phyloP scores from a whole-genome alignment of 1,139 yeast genomes.

The Protomyces inouyei region DNA sequence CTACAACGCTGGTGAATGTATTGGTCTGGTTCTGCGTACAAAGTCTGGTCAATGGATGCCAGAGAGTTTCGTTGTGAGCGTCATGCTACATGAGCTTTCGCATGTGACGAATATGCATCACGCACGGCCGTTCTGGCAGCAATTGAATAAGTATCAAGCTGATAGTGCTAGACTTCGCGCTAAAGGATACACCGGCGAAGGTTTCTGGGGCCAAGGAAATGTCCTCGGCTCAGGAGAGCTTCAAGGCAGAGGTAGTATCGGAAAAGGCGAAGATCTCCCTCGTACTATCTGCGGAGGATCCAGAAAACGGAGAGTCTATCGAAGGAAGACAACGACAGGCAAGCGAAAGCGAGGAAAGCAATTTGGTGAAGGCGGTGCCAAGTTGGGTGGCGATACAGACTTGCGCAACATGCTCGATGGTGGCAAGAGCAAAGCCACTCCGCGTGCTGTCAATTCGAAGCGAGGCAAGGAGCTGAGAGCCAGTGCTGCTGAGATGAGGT shows the following conservation, averaged over 20 bases:
- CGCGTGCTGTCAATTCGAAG: constrained; percentile 23
- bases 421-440: constrained; percentile 27
- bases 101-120: constrained; percentile 29
- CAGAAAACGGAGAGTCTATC: constrained; percentile 11
- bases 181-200: constrained; percentile 23
- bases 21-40: constrained; percentile 32
- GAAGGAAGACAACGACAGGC: constrained; percentile 7
- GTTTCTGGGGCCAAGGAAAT: constrained; percentile 18
- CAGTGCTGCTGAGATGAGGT: constrained; percentile 20
- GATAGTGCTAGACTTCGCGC: constrained; percentile 2
- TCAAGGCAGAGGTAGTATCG: constrained; percentile 11
- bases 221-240: constrained; percentile 4
- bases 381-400: constrained; percentile 31
- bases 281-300: constrained; percentile 33
- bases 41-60: constrained; percentile 31
- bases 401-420: constrained; percentile 31
- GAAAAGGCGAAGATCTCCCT: constrained; percentile 29
- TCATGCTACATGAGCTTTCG: constrained; percentile 34
- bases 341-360: constrained; percentile 27
- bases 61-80: constrained; percentile 32
- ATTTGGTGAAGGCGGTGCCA: constrained; percentile 28
- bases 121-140: constrained; percentile 18
- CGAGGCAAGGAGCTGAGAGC: constrained; percentile 25
- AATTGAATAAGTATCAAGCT: constrained; percentile 1
- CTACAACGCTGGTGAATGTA: constrained; percentile 33